Percentiles rank a stretch among this genome's conserved stretches.
phyloP scores from a whole-genome alignment of 768 basidiomycete species.

The Ephemerocybe angulata region DNA sequence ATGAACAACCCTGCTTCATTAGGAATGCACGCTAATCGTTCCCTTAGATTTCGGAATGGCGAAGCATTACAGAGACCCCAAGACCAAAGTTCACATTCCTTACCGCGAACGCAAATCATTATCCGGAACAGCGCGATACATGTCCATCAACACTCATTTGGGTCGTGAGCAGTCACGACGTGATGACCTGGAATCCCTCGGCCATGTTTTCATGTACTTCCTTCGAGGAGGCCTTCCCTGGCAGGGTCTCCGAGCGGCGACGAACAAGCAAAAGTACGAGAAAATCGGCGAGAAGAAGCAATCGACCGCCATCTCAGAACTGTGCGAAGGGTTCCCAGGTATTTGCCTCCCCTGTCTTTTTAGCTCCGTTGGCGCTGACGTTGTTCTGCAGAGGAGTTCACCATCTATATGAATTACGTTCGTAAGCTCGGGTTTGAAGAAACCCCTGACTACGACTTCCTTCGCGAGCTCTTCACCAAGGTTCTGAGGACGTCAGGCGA shows the following conservation, averaged over 20 bases:
- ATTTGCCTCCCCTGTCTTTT: slow-evolving; percentile 21
- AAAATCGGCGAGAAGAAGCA: slow-evolving; percentile 99
- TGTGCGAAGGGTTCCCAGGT: slow-evolving; percentile 98
- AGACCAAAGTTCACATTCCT: slow-evolving; percentile 97
- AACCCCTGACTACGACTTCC: slow-evolving; percentile 95
- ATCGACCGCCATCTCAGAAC: slow-evolving; percentile 82
- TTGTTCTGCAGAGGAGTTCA: slow-evolving; percentile 77
- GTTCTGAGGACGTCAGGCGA: slow-evolving; percentile 86
- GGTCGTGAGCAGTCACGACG: slow-evolving; percentile 93
- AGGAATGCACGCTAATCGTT: no score
- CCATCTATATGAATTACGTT: slow-evolving; percentile 99
- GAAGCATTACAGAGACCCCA: slow-evolving; percentile 98
- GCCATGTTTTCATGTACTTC: slow-evolving; percentile 99
- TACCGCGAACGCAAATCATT: slow-evolving; percentile 97
- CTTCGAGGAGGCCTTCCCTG: slow-evolving; percentile 93
- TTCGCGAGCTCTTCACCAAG: slow-evolving; percentile 91
- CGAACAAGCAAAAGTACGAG: slow-evolving; percentile 99
- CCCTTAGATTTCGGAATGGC: slow-evolving; percentile 95
- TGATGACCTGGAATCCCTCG: slow-evolving; percentile 94
- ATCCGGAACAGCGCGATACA: slow-evolving; percentile 96
- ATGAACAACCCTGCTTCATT: no score
- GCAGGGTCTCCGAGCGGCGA: slow-evolving; percentile 96
- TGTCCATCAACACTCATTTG: slow-evolving; percentile 99
- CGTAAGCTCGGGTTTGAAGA: slow-evolving; percentile 98
- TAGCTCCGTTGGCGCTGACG: slow-evolving; percentile 1